Percentiles rank a stretch among this genome's conserved stretches.
Evolutionary conservation across 495 filamentous ascomycete genomes (phyloP).

Genomic region (Glarea lozoyensis): DNA sequence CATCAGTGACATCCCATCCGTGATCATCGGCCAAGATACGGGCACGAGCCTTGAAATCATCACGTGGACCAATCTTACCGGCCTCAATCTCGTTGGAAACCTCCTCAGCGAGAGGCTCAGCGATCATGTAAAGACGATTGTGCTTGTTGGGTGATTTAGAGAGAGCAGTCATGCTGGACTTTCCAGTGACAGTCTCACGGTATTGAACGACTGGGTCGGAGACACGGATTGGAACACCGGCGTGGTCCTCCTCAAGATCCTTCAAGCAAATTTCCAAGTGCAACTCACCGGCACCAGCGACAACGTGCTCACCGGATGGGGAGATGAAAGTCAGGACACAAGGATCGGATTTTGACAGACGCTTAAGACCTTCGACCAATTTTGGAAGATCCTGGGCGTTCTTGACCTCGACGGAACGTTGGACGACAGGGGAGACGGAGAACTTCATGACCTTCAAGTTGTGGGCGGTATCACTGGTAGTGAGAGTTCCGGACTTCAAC

Average conservation of each 20-base stretch:
- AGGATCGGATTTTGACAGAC: constrained; percentile 99
- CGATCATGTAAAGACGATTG: constrained; percentile 96
- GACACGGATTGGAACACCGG: constrained; percentile 91
- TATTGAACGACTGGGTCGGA: constrained; percentile 96
- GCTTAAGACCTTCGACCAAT: constrained; percentile 99
- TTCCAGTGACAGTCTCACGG: constrained; percentile 83
- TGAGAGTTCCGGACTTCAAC: constrained; percentile 99
- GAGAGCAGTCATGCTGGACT: constrained; percentile 88
- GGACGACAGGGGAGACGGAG: constrained; percentile 98
- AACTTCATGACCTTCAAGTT: constrained; percentile 99
- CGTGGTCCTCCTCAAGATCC: constrained; percentile 99
- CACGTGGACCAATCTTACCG: constrained; percentile 88
- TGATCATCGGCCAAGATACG: constrained; percentile 94
- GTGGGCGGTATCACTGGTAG: constrained; percentile 94
- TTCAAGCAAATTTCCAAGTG: constrained; percentile 99
- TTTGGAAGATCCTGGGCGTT: constrained; percentile 99
- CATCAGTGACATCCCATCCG: constrained; percentile 99
- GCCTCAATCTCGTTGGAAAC: constrained; percentile 81
- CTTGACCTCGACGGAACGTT: constrained; percentile 98
- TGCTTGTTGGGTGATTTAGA: constrained; percentile 99
- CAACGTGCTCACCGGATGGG: constrained; percentile 94
- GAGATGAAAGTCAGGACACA: constrained; percentile 86
- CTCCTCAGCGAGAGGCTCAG: constrained; percentile 84
- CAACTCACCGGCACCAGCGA: constrained; percentile 97
- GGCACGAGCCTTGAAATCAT: constrained; percentile 98